Base-by-base conservation (phyloP, 345 rosid species). In the Gossypium mustelinum region DNA sequence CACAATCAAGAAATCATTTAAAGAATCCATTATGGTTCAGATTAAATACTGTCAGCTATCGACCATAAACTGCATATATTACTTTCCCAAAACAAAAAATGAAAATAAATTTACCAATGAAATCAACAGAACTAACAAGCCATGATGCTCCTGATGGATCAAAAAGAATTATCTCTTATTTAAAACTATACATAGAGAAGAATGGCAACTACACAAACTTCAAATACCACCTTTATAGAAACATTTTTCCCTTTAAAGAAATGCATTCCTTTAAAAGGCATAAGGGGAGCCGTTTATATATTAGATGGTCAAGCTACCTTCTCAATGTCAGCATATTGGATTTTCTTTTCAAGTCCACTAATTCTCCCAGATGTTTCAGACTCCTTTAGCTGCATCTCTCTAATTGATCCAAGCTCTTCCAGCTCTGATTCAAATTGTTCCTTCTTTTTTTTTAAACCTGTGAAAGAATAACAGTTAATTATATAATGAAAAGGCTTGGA, bases 271-370 rank as follows among this genome's bases (percentile, higher is more conserved):
- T 27, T 27, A 45, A 75, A 56, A 50, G 72, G 43, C 48, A 68
- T 51, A 20, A 44, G 10, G 73, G 48, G 64, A 14, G 14, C 6
- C 0, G 2, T 24, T 73, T 24, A 58, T 59, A 44, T 59, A 57
- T 65, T 47, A 66, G 43, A 61, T 24, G 70, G 50, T 48, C 71
- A 60, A 25, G 9, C 73, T 84, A 91, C 99, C 98, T 89, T 89
- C 86, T 94, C 98, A 79, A 95, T 95, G 39, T 90, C 94, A 41
- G 96, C 98, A 84, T 95, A 95, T 82, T 93, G 98, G 76, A 89
- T 88, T 94, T 90, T 95, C 86, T 93, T 91, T 77, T 95, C 94
- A 63, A 95, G 97, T 72, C 97, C 98, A 85, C 96, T 91, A 76
- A 95, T 88, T 86, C 85, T 95, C 68, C 99, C 98, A 75, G 93